A percentile compares a stretch with the other conserved stretches of the same genome.
Conservation (phyloP, 192 early-diverging fungal species). For the Nowakowskiella sp. region DNA sequence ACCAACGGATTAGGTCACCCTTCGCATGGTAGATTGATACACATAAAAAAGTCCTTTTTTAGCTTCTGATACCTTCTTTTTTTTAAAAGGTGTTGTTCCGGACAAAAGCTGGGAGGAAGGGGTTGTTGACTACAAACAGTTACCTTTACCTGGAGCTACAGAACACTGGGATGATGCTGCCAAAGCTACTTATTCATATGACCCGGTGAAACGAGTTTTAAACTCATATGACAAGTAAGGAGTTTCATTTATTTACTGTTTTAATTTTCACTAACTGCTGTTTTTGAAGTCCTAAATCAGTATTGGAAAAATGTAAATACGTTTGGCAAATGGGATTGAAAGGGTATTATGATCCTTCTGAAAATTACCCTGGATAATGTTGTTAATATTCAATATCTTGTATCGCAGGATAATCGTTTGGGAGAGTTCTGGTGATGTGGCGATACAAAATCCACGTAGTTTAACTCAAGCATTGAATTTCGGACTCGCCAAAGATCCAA, state of each 20-base stretch:
- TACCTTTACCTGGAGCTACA: slow-evolving; percentile 55
- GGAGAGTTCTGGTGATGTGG: slow-evolving; percentile 39
- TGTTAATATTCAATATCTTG: no score
- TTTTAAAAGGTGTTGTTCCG: slow-evolving; percentile 59
- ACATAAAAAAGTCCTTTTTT: no score
- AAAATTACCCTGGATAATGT: no score
- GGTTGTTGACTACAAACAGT: slow-evolving; percentile 78
- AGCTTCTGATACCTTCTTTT: no score
- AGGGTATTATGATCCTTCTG: no score
- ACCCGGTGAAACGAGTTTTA: slow-evolving; percentile 54
- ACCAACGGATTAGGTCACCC: slow-evolving; percentile 51
- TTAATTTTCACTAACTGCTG: no score
- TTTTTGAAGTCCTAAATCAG: slow-evolving; percentile 19
- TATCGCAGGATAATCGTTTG: slow-evolving; percentile 48
- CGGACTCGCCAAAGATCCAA: no score
- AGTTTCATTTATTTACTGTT: slow-evolving; percentile 46
- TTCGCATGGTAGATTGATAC: slow-evolving; percentile 3
- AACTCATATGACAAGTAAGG: slow-evolving; percentile 87
- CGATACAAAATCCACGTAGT: slow-evolving; percentile 24
- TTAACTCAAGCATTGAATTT: no score
- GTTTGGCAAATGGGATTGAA: slow-evolving; percentile 31
- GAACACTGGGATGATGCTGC: slow-evolving; percentile 66
- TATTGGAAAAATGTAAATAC: slow-evolving; percentile 34
- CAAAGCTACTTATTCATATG: slow-evolving; percentile 77
- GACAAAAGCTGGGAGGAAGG: slow-evolving; percentile 85